A percentile compares a stretch with the other conserved stretches of the same genome.
These are phyloP conservation scores for Aspergillus fumigatiaffinis DNA, from an alignment of 2,329 filamentous ascomycete species.

Conservation along the genomic window DNA sequence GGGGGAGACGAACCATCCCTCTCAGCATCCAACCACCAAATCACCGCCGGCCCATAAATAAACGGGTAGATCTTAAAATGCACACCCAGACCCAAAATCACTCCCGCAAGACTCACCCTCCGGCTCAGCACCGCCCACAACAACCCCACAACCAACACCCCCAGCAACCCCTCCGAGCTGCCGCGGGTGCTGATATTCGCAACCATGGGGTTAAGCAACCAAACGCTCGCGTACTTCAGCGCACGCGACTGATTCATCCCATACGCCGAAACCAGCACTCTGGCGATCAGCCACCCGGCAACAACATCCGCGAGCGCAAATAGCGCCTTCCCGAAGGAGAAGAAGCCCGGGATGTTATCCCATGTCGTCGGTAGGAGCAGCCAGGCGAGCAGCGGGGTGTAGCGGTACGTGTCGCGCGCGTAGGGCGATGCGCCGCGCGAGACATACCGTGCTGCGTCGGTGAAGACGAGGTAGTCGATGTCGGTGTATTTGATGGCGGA, in stretches of 20 bases:
- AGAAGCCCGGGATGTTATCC: constrained; percentile 31
- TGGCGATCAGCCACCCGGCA: constrained; percentile 73
- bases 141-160: constrained; percentile 75
- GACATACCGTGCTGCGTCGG: constrained; percentile 80
- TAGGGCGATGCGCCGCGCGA: constrained; percentile 71
- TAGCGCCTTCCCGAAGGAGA: constrained; percentile 80
- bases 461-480: constrained; percentile 98
- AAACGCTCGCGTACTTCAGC: constrained; percentile 76
- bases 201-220: constrained; percentile 97
- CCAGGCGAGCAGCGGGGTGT: constrained; percentile 92
- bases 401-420: constrained; percentile 87
- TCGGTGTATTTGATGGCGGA: constrained; percentile 97
- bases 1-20: constrained; percentile 9
- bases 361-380: constrained; percentile 75
- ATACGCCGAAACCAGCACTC: constrained; percentile 47
- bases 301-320: constrained; percentile 81
- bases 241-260: constrained; percentile 54
- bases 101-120: constrained; percentile 62
- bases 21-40: constrained; percentile 41
- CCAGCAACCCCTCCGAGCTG: constrained; percentile 86
- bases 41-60: constrained; percentile 69
- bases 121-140: constrained; percentile 74
- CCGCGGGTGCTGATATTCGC: constrained; percentile 93
- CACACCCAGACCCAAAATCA: constrained; percentile 75
- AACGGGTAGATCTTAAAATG: constrained; percentile 99